Evolutionary conservation across 2,329 filamentous ascomycete genomes (phyloP).

Genomic region (Exophiala alcalophila): DNA sequence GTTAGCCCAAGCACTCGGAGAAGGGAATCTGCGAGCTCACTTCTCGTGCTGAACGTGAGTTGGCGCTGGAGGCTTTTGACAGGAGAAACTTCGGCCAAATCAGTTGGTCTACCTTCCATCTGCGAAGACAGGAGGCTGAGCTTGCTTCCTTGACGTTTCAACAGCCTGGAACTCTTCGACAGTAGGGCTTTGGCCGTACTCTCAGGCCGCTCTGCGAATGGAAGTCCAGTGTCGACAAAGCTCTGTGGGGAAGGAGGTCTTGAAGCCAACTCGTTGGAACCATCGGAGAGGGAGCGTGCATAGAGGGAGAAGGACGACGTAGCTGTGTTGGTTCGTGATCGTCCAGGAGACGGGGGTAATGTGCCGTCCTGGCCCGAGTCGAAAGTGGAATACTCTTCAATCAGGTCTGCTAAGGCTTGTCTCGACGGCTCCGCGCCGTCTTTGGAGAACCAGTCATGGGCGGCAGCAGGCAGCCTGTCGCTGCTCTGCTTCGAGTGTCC

Average conservation of each 20-base stretch:
- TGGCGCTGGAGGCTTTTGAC: conserved; percentile 11
- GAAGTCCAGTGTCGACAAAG: conserved; percentile 11
- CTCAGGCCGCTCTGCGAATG: conserved; percentile 20
- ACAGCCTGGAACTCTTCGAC: conserved; percentile 45
- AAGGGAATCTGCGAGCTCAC: conserved; percentile 16
- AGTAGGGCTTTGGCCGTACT: conserved; percentile 40
- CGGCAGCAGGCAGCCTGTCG: conserved; percentile 22
- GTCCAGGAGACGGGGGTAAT: conserved; percentile 10
- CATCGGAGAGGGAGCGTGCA: conserved; percentile 20
- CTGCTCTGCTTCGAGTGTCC: conserved; percentile 22
- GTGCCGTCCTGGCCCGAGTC: conserved; percentile 9
- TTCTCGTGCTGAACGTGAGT: conserved; percentile 16
- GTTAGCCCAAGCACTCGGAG: conserved; percentile 3
- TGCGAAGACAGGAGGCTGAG: conserved; percentile 40
- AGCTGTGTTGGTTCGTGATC: conserved; percentile 26
- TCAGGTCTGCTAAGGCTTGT: conserved; percentile 25
- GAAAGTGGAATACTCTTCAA: conserved; percentile 20
- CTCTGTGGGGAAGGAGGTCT: conserved; percentile 22
- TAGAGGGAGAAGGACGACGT: conserved; percentile 19
- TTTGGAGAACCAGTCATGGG: conserved; percentile 27
- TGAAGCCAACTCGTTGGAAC: conserved; percentile 18
- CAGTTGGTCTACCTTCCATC: conserved; percentile 36
- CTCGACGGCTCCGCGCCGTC: conserved; percentile 23
- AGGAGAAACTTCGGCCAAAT: conserved; percentile 8
- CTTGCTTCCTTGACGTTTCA: conserved; percentile 48